Evolutionary conservation across 495 filamentous ascomycete genomes (phyloP), one percentile per base, ranked within the genome.

Genomic region (Podospora anserina): DNA sequence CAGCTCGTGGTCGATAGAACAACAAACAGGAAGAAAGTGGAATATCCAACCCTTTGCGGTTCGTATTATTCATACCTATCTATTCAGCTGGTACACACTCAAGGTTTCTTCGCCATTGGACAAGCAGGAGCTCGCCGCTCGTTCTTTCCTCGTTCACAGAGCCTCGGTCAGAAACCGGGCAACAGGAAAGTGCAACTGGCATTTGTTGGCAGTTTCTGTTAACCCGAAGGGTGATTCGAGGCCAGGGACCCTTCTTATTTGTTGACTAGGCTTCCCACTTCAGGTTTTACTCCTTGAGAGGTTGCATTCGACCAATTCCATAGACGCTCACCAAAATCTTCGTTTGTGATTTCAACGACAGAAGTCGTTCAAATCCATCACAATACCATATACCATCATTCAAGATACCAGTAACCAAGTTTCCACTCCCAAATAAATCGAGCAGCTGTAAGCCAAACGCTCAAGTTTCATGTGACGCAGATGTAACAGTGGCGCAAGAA

Each of bases 401-500:
- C 2, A 49, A 11, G 56, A 58, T 58, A 27, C n/a, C 26, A 61
- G 13, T 18, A 61, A 9, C 16, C 59, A 28, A 27, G 20, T 23
- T 61, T n/a, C 59, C 18, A 2, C 3, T 6, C 23, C n/a, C 56
- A 58, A 58, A 9, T 20, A 20, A 58, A 20, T 5, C 23, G 4
- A 27, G n/a, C 23, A 20, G 56, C 19, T 58, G 23, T 27, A 58
- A 20, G 23, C n/a, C 27, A 28, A 49, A 49, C 39, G 9, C 13
- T 49, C 39, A 6, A 9, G 39, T 49, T 49, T 49, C 39, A 49
- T 49, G 59, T 30, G 59, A 30, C 59, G 59, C 59, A 61, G 32
- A 63, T 63, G 61, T 32, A 49, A 39, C 27, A 18, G 32, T 58
- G 55, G 55, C 55, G 55, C 55, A 26, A 49, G 6, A 58, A 58